A percentile compares a stretch with the other conserved stretches of the same genome.
Evolutionary conservation across 23 red algal species (phyloP).

Genomic region (Chondrus crispus): DNA sequence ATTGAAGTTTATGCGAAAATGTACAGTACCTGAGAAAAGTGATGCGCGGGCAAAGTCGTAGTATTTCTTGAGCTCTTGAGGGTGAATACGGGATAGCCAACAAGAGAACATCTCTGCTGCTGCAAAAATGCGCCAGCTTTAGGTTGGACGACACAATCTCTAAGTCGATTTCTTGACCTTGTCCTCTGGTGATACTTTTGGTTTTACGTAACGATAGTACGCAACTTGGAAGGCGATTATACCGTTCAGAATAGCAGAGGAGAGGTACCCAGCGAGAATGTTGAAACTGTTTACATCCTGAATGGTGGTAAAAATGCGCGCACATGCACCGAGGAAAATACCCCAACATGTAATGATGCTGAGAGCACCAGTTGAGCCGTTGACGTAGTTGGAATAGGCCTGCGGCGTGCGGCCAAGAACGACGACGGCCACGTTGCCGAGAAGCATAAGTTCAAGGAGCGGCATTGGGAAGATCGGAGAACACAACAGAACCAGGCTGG

Average conservation of each 20-base stretch:
- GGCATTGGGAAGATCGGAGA: conserved; percentile 53
- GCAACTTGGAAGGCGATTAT: conserved; percentile 77
- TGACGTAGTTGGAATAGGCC: conserved; percentile 58
- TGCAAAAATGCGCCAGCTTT: too few species aligned
- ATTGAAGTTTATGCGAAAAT: too few species aligned
- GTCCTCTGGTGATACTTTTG: background rate
- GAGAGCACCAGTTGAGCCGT: conserved; percentile 68
- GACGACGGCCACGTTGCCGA: conserved; percentile 67
- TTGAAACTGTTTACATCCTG: conserved; percentile 77
- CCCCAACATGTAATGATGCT: conserved; percentile 85
- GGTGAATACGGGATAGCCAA: too few species aligned
- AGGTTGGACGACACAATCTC: background rate
- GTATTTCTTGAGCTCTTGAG: too few species aligned
- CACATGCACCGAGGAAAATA: conserved; percentile 79
- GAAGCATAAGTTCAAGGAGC: conserved; percentile 69
- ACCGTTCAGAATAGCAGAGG: conserved; percentile 68
- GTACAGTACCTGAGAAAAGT: too few species aligned
- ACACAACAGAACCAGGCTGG: conserved; percentile 54
- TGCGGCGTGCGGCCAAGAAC: conserved; percentile 76
- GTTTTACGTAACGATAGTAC: conserved; percentile 63
- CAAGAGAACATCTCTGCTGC: too few species aligned
- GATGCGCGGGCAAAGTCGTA: too few species aligned
- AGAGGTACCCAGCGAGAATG: conserved; percentile 80
- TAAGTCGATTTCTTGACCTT: conserved; percentile 40
- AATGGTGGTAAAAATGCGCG: conserved; percentile 88